phyloP scores from a whole-genome alignment of 2,329 filamentous ascomycete genomes.

The Aspergillus latus region DNA sequence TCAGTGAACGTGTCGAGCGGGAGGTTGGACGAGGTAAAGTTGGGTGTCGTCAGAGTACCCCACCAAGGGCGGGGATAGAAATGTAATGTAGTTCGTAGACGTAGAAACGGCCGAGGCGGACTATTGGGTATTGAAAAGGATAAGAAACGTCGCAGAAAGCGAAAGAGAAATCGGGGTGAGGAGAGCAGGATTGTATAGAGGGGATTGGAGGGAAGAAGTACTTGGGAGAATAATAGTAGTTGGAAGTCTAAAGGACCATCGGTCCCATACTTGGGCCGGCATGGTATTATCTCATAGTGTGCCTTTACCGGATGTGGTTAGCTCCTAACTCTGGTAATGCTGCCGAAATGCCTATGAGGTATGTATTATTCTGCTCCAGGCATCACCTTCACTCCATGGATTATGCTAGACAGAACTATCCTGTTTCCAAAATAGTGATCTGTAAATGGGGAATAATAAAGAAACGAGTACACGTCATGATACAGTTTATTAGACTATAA shows the following conservation, averaged over 20 bases:
- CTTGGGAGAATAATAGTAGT: background rate
- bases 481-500: background rate
- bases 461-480: too few species aligned
- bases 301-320: conserved; percentile 5
- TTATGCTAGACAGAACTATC: too few species aligned
- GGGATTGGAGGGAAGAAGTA: conserved; percentile 1
- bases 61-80: conserved; percentile 16
- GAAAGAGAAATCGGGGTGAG: background rate
- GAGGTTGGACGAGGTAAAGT: conserved; percentile 11
- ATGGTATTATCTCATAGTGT: conserved; percentile 4
- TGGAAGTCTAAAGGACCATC: background rate
- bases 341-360: background rate
- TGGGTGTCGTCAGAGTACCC: conserved; percentile 21
- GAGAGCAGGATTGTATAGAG: background rate
- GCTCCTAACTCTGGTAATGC: background rate
- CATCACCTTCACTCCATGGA: too few species aligned
- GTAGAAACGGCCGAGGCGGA: background rate
- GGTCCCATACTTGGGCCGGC: background rate
- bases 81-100: conserved; percentile 1
- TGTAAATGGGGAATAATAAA: too few species aligned
- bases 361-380: too few species aligned
- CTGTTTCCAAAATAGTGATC: too few species aligned
- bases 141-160: background rate
- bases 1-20: conserved; percentile 1
- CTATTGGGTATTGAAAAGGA: background rate